Evolutionary conservation across 805 yeast species (phyloP).

Genomic region (Spathaspora sp.): DNA sequence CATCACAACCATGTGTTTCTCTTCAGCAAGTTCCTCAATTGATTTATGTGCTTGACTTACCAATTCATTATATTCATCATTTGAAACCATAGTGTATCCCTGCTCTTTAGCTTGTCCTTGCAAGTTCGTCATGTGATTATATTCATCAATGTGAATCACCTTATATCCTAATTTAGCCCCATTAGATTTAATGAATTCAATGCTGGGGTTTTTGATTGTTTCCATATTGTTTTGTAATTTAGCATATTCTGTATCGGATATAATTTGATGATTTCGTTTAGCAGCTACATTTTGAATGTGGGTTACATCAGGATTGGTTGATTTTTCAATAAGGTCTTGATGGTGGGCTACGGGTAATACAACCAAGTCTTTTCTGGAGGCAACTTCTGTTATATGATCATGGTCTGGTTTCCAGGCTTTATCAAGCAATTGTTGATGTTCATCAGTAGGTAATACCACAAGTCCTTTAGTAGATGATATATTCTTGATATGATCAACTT

Average conservation of each 20-base stretch:
- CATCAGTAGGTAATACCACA: slow-evolving; percentile 6
- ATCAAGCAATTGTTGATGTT: slow-evolving; percentile 24
- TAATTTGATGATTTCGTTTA: slow-evolving; percentile 7
- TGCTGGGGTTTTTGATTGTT: slow-evolving; percentile 15
- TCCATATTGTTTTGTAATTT: slow-evolving; percentile 10
- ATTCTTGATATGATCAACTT: slow-evolving; percentile 1
- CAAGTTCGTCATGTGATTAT: slow-evolving; percentile 6
- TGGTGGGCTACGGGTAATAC: slow-evolving; percentile 28
- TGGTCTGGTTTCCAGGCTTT: slow-evolving; percentile 15
- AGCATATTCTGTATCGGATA: slow-evolving; percentile 14
- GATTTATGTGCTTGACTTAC: slow-evolving; percentile 16
- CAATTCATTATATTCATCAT: slow-evolving; percentile 14
- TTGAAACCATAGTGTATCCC: slow-evolving; percentile 12
- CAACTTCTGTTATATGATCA: slow-evolving; percentile 19
- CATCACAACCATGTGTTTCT: slow-evolving; percentile 9
- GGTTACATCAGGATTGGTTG: slow-evolving; percentile 24
- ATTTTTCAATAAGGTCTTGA: slow-evolving; percentile 24
- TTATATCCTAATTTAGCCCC: slow-evolving; percentile 14
- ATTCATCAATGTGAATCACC: slow-evolving; percentile 11
- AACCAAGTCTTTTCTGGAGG: slow-evolving; percentile 16
- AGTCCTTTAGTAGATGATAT: background rate
- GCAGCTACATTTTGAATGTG: slow-evolving; percentile 17
- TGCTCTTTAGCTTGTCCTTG: slow-evolving; percentile 15
- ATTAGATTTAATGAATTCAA: slow-evolving; percentile 14
- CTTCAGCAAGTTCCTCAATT: slow-evolving; percentile 23